Base-by-base conservation (phyloP, 169 alveolate species). In the Cardiosporidium cionae region DNA sequence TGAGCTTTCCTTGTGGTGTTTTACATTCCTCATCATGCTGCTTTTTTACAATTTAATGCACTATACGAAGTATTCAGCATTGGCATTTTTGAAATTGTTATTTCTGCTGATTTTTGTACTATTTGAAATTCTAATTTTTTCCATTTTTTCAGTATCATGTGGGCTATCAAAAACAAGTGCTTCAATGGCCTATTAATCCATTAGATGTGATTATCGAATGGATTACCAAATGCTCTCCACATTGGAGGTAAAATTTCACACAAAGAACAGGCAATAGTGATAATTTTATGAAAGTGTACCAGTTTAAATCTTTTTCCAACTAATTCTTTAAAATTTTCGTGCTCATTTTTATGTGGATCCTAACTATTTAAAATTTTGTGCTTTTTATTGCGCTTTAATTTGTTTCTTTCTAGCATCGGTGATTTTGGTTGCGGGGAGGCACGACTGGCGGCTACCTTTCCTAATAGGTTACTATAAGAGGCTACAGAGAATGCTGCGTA, bases 341-440 rank as follows among this genome's bases (percentile, higher is more conserved):
- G 69, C 69, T 63, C 54, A 9, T n/a, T n/a, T n/a, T 63, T 9
- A 9, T 16, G 9, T n/a, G 9, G n/a, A 9, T 9, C 16, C 22
- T n/a, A n/a, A 9, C 44, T 63, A 63, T 63, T 27, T 63, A 9
- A 3, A 58, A 23, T 33, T 3, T 33, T 63, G 76, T 53, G 76
- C 3, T 7, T 4, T 29, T 32, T 64, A n/a, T 53, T 44, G 65
- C 52, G 33, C 52, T 9, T 37, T 25, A 9, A 3, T 63, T 23
- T 37, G 22, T 65, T 62, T 22, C 36, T 70, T 2, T 72, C 32
- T 64, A 65, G 82, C 9, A 70, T 82, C 22, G 89, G 88, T 16
- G 89, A 84, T 66, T 82, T 84, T 64, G 89, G 89, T 3, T 84
- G 89, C 72, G 89, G 89, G n/a, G 83, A 78, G 44, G 89, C 86